Conservation (phyloP, 2,329 filamentous ascomycete genomes). For the Neopestalotiopsis sp. region DNA sequence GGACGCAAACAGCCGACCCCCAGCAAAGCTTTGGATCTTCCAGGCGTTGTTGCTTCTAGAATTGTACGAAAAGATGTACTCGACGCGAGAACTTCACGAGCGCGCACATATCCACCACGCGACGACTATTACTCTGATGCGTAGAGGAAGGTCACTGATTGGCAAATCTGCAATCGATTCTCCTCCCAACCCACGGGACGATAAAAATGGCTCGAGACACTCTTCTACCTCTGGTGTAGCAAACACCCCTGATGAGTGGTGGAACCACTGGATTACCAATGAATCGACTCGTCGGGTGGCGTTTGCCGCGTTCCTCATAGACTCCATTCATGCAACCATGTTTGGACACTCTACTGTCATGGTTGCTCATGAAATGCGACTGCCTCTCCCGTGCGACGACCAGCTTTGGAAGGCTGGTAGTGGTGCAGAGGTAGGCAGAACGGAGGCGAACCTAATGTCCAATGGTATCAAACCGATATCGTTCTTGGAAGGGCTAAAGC, state of each 20-base stretch:
- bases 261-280: conserved; percentile 94
- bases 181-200: conserved; percentile 75
- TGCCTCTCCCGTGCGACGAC: conserved; percentile 92
- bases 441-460: conserved; percentile 79
- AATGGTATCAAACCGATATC: conserved; percentile 84
- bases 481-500: conserved; percentile 90
- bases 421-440: conserved; percentile 82
- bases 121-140: conserved; percentile 93
- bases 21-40: conserved; percentile 95
- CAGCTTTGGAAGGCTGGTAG: conserved; percentile 90
- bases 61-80: conserved; percentile 98
- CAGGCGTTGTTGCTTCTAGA: conserved; percentile 89
- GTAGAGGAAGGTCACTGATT: conserved; percentile 87
- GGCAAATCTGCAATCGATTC: conserved; percentile 85
- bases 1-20: conserved; percentile 86
- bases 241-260: conserved; percentile 85
- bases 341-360: conserved; percentile 97
- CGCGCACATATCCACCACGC: conserved; percentile 96
- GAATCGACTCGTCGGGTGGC: conserved; percentile 89
- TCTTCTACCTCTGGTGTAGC: conserved; percentile 65
- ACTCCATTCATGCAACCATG: conserved; percentile 96
- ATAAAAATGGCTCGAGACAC: conserved; percentile 61
- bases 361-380: conserved; percentile 93
- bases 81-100: conserved; percentile 88
- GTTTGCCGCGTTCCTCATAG: conserved; percentile 92